Percentiles rank a stretch among this genome's conserved stretches.
These are phyloP conservation scores for Coffea humblotiana DNA, from an alignment of 305 asterid genomes.

Conservation along the genomic window DNA sequence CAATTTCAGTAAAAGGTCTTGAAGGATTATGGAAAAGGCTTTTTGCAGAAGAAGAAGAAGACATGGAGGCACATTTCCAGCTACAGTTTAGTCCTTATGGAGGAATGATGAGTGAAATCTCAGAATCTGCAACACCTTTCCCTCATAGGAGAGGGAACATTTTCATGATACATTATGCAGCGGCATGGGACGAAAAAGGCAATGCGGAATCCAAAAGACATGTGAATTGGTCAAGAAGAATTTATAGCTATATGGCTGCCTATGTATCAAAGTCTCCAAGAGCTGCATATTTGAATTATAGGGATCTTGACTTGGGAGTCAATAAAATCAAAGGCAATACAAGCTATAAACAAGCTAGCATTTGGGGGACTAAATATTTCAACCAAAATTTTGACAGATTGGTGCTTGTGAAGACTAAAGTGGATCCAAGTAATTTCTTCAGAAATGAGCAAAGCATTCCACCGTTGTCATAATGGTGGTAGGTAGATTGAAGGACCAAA, in stretches of 20 bases:
- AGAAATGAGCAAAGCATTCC: slow-evolving; percentile 24
- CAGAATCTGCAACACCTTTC: slow-evolving; percentile 26
- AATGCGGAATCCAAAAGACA: background rate
- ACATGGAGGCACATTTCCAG: background rate
- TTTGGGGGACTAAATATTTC: background rate
- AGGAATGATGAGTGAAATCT: slow-evolving; percentile 6
- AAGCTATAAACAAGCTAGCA: background rate
- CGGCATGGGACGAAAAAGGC: background rate
- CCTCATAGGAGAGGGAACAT: slow-evolving; percentile 31
- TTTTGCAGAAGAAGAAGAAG: background rate
- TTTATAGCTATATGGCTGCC: slow-evolving; percentile 19
- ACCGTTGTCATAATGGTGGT: too few species aligned
- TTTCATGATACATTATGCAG: slow-evolving; percentile 10
- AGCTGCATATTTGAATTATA: slow-evolving; percentile 11
- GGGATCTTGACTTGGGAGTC: background rate
- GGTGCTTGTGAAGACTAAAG: background rate
- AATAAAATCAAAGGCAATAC: background rate
- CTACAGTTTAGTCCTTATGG: slow-evolving; percentile 22
- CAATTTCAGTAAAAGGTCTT: background rate
- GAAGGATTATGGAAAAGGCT: background rate
- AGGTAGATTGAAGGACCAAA: too few species aligned
- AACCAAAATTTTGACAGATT: background rate
- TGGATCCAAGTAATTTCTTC: background rate
- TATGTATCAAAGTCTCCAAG: slow-evolving; percentile 28
- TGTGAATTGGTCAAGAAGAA: background rate